Evolutionary conservation across 352 stramenopile genomes (phyloP).

Genomic region (Salisapilia sapeloensis): DNA sequence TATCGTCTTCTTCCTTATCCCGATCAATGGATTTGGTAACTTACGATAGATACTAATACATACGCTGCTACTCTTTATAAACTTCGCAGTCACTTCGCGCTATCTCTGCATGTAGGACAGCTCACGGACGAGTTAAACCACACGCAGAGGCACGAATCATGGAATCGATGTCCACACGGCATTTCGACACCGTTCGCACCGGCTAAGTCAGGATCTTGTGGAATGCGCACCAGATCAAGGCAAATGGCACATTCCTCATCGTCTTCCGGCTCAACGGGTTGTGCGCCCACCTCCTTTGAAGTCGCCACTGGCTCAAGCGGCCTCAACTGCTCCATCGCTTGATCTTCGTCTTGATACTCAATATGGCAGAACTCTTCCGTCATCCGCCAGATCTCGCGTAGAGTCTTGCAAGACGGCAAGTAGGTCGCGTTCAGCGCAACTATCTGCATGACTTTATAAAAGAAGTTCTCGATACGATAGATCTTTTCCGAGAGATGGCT

Average conservation of each 20-base stretch:
- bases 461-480: slow-evolving; percentile 18
- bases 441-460: slow-evolving; percentile 23
- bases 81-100: too few relatives aligned
- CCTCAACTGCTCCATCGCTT: slow-evolving; percentile 18
- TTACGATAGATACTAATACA: too few relatives aligned
- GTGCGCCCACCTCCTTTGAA: neutral
- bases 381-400: slow-evolving; percentile 28
- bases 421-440: slow-evolving; percentile 17
- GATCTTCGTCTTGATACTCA: slow-evolving; percentile 26
- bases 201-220: too few relatives aligned
- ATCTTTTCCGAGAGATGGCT: slow-evolving; percentile 31
- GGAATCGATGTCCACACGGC: slow-evolving; percentile 48
- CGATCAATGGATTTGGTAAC: too few relatives aligned
- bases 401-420: slow-evolving; percentile 22
- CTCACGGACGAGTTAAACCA: slow-evolving; percentile 47
- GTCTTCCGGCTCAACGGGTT: neutral
- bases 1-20: too few relatives aligned
- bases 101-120: too few relatives aligned
- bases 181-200: slow-evolving; percentile 14
- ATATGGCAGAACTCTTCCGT: slow-evolving; percentile 26
- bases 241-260: slow-evolving; percentile 34
- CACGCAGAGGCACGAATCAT: slow-evolving; percentile 52
- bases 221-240: too few relatives aligned
- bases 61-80: too few relatives aligned
- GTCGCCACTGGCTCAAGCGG: slow-evolving; percentile 15